A percentile compares a stretch with the other conserved stretches of the same genome.
Evolutionary conservation across 2,329 filamentous ascomycete species (phyloP).

Genomic region (Fusarium heterosporum): DNA sequence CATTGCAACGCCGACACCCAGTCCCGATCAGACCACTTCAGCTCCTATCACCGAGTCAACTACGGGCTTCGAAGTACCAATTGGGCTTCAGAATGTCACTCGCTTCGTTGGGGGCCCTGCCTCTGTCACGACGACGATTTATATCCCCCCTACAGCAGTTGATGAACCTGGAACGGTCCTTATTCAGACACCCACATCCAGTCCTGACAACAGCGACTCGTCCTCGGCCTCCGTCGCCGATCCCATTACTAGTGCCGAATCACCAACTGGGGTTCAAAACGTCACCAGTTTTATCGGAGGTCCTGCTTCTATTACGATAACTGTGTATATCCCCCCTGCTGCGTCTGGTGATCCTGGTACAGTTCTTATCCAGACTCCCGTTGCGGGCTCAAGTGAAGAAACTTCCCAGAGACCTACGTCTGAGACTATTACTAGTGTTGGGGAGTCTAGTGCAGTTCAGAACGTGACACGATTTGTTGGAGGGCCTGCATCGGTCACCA

Average conservation of each 20-base stretch:
- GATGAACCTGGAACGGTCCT: slow-evolving; percentile 12
- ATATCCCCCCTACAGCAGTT: slow-evolving; percentile 2
- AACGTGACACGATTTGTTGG: slow-evolving; percentile 7
- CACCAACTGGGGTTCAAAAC: background rate
- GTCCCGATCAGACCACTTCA: background rate
- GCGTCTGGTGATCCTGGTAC: slow-evolving; percentile 1
- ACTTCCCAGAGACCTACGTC: background rate
- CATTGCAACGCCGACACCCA: slow-evolving; percentile 2
- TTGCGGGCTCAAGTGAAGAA: background rate
- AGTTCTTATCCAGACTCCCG: slow-evolving; percentile 8
- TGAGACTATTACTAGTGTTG: background rate
- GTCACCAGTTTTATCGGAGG: slow-evolving; percentile 4
- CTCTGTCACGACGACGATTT: slow-evolving; percentile 5
- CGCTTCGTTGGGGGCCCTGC: slow-evolving; percentile 4
- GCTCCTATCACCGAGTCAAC: background rate
- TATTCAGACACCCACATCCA: slow-evolving; percentile 8
- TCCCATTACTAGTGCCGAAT: background rate
- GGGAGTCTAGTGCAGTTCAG: background rate
- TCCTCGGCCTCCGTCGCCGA: background rate
- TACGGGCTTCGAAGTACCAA: background rate
- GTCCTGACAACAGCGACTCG: background rate
- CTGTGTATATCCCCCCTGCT: background rate
- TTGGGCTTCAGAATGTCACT: background rate
- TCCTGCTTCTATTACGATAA: background rate
- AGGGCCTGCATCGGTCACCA: slow-evolving; percentile 6